phyloP scores from a whole-genome alignment of 2,329 filamentous ascomycete genomes.

The Aspergillus piperis region DNA sequence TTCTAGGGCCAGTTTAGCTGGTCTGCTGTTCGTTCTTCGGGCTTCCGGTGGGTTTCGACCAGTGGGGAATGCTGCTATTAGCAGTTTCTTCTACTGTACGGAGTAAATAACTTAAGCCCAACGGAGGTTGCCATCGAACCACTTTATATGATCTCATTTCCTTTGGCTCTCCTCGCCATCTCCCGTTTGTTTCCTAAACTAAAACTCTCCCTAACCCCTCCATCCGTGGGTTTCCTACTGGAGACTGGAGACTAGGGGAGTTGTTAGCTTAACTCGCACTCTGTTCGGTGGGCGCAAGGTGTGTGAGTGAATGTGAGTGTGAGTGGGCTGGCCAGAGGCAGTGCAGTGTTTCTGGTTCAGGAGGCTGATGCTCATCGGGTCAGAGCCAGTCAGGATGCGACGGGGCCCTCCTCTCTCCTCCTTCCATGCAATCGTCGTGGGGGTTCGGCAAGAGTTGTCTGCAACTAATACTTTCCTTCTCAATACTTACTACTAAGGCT shows the following conservation, averaged over 20 bases:
- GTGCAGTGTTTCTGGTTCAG: slow-evolving; percentile 2
- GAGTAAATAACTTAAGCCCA: not conserved
- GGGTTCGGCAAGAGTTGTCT: not conserved
- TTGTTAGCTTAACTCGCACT: not conserved
- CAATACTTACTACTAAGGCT: not conserved
- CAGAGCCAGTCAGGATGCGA: not conserved
- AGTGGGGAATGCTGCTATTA: not conserved
- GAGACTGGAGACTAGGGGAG: no score
- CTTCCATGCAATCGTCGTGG: slow-evolving; percentile 1
- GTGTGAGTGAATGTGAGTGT: not conserved
- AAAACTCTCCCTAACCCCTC: not conserved
- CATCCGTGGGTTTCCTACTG: not conserved
- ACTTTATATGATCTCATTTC: slow-evolving; percentile 5
- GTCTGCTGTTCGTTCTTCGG: not conserved
- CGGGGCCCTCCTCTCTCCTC: not conserved
- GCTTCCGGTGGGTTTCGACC: slow-evolving; percentile 1
- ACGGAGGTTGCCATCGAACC: not conserved
- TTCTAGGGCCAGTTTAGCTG: not conserved
- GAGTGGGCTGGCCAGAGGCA: slow-evolving; percentile 3
- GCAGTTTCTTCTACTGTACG: not conserved
- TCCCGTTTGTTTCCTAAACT: not conserved
- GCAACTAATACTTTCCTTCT: no score
- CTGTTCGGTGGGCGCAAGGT: not conserved
- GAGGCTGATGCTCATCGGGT: not conserved
- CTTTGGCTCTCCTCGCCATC: not conserved